Evolutionary conservation across 2,329 filamentous ascomycete genomes (phyloP), one percentile per base, ranked within the genome.

Genomic region (Trichoderma sp.): DNA sequence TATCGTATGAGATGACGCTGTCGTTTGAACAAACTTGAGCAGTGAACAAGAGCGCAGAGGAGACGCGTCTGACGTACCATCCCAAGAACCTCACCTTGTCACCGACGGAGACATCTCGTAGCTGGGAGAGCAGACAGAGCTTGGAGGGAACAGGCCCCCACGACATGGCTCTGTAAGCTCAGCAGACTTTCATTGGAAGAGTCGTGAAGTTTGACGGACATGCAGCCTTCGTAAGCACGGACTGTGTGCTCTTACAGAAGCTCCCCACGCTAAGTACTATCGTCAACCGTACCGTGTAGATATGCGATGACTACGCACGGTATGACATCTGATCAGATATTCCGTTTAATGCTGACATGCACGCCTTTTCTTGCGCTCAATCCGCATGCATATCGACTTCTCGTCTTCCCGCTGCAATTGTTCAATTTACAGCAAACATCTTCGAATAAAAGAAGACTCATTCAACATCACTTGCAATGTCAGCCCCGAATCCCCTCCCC

Each of bases 61-160:
- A 14, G 12, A 14, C 34, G 7, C 7, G 34, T 41, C 19, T 12
- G 21, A 78, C 87, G 79, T 83, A 97, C 94, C 93, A 97, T 77
- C 92, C 93, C 58, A 98, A 78, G 76, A 98, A 96, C 67, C 94
- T 89, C 67, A 97, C 89, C 79, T 98, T 98, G n/a, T 87, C 85
- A 47, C 85, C 85, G 15, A 79, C 69, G n/a, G 79, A 73, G 56
- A 80, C 79, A 58, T 74, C 73, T 3, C 83, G 79, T 15, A 93
- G 78, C 64, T 84, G 80, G 15, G 85, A 86, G 63, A 94, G 81
- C 66, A 92, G 86, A 66, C 88, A 86, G 47, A 88, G 80, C 66
- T 78, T 81, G 24, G 88, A 89, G 7, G 92, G 85, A 39, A 86
- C 78, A 30, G 91, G 90, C 9, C 84, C 85, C 67, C 77, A 78